A percentile compares a stretch with the other conserved stretches of the same genome.
These are phyloP conservation scores for Pichia norvegensis DNA, from an alignment of 1,139 yeast species.

Conservation along the genomic window DNA sequence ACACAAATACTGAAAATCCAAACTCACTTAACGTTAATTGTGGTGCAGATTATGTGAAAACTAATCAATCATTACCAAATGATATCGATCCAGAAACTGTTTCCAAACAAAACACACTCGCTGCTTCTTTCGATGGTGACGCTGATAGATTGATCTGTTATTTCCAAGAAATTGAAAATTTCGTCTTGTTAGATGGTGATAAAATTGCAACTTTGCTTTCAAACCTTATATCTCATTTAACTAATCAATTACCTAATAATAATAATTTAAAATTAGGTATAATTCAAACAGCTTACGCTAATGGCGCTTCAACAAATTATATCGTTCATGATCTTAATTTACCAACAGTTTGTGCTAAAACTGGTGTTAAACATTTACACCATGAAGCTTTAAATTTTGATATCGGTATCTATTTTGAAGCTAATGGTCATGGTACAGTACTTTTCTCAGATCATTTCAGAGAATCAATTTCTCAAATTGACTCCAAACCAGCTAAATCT, in stretches of 20 bases:
- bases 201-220: slow-evolving; percentile 85
- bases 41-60: slow-evolving; percentile 95
- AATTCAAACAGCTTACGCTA: slow-evolving; percentile 96
- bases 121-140: slow-evolving; percentile 92
- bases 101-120: slow-evolving; percentile 37
- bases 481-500: slow-evolving; percentile 28
- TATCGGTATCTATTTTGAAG: slow-evolving; percentile 92
- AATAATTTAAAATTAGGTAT: slow-evolving; percentile 57
- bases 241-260: slow-evolving; percentile 16
- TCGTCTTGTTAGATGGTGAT: slow-evolving; percentile 85
- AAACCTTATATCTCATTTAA: slow-evolving; percentile 22
- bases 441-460: slow-evolving; percentile 60
- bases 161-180: slow-evolving; percentile 38
- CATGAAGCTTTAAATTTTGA: slow-evolving; percentile 77
- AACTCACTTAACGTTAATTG: slow-evolving; percentile 62
- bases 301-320: slow-evolving; percentile 81
- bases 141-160: slow-evolving; percentile 93
- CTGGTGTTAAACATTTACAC: slow-evolving; percentile 95
- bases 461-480: slow-evolving; percentile 16
- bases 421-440: slow-evolving; percentile 99
- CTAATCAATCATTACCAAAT: slow-evolving; percentile 71
- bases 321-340: slow-evolving; percentile 53
- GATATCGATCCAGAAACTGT: slow-evolving; percentile 32
- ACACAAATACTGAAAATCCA: slow-evolving; percentile 52
- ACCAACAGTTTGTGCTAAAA: slow-evolving; percentile 85